Base-by-base conservation (phyloP, 306 rosid species). In the Quercus engelmannii region DNA sequence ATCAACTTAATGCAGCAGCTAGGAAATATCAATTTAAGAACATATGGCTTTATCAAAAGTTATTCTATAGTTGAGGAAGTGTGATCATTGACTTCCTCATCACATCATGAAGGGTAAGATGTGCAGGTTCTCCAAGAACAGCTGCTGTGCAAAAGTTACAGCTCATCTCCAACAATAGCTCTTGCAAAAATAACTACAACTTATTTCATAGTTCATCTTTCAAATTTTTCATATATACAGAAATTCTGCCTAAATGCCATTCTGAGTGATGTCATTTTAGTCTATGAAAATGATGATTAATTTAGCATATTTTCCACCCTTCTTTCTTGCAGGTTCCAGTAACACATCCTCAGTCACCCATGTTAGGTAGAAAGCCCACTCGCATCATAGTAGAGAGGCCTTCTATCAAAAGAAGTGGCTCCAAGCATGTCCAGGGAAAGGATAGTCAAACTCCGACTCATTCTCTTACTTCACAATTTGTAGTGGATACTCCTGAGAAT, bases 401-500 rank as follows among this genome's bases (percentile, higher is more conserved):
- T 69, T 72, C 87, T 14, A 52, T 80, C 74, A 89, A 85, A 80
- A 86, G 49, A 82, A 77, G 71, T 76, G 86, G 81, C 86, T 62
- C 86, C 67, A 92, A 79, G 81, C 72, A 73, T 80, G 73, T 80
- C 19, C 82, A 71, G 41, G 89, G 81, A 79, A 91, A 83, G 87
- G 58, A 56, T 71, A 71, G 80, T 76, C 82, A 52, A 63, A 82
- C 78, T 46, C 71, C 82, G 63, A 54, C 84, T 81, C 82, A 63
- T 74, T 88, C 94, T 77, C 85, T 71, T 38, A 69, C 83, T 68
- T 76, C 91, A 77, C 84, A 74, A 68, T 80, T 91, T 71, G 70
- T 76, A 57, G 88, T 74, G 84, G 75, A 81, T 31, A 63, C 86
- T 81, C 91, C 69, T 49, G 97, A 95, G 91, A 94, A 92, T 73